These are phyloP conservation scores for Agrostemma githago DNA, from an alignment of 148 eudicot genomes.

Conservation along the genomic window DNA sequence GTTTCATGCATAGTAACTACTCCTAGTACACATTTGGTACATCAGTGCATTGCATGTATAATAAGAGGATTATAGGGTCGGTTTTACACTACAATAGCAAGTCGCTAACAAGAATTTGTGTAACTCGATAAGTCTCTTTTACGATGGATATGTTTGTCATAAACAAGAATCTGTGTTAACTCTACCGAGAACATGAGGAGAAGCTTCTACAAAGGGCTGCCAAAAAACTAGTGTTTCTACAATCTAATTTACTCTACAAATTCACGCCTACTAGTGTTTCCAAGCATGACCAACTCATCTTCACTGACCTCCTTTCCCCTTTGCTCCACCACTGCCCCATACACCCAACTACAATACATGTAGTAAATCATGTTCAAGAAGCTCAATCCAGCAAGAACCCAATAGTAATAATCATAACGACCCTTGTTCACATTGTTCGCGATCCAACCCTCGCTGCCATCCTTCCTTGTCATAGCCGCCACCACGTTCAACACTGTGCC, in stretches of 20 bases:
- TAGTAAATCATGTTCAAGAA: slow-evolving; percentile 52
- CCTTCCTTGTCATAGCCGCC: slow-evolving; percentile 30
- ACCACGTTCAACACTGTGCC: slow-evolving; percentile 46
- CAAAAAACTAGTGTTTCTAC: too few species aligned
- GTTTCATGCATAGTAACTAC: not conserved
- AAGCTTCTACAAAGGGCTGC: too few species aligned
- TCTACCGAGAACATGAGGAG: too few species aligned
- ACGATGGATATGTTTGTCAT: too few species aligned
- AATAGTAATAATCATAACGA: slow-evolving; percentile 67
- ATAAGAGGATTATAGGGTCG: too few species aligned
- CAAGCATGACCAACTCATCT: slow-evolving; percentile 27
- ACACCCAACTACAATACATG: slow-evolving; percentile 24
- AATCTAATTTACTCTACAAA: slow-evolving; percentile 11
- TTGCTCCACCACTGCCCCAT: slow-evolving; percentile 53
- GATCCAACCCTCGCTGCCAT: slow-evolving; percentile 62
- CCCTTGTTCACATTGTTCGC: slow-evolving; percentile 58
- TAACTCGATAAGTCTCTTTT: too few species aligned
- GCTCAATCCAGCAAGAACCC: slow-evolving; percentile 57
- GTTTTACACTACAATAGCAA: too few species aligned
- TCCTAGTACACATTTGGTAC: not conserved
- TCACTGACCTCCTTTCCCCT: slow-evolving; percentile 24
- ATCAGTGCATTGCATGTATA: not conserved
- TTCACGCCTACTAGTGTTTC: slow-evolving; percentile 23
- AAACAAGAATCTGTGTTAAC: too few species aligned
- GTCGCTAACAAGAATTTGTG: too few species aligned